Percentiles rank a stretch among this genome's conserved stretches.
phyloP scores from a whole-genome alignment of 257 asterid species.

The Agastache rugosa region DNA sequence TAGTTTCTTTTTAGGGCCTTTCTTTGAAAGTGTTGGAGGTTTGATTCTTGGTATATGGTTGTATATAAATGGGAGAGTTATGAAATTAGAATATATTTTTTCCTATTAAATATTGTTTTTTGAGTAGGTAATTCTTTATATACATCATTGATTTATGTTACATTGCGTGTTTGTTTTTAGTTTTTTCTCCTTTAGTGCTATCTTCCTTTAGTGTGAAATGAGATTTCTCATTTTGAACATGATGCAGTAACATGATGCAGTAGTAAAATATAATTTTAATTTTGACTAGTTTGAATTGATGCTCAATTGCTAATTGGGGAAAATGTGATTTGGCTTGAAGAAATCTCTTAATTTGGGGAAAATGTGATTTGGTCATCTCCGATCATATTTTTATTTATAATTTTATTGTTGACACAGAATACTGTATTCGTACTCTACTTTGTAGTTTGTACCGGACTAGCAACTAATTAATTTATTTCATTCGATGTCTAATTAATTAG shows the following conservation, averaged over 20 bases:
- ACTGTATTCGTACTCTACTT: too few relatives aligned
- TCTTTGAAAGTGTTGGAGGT: background rate
- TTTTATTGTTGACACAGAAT: too few relatives aligned
- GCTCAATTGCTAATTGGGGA: too few relatives aligned
- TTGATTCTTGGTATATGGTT: constrained; percentile 1
- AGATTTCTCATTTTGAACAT: background rate
- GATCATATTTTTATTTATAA: too few relatives aligned
- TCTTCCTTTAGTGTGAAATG: background rate
- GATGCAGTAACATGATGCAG: too few relatives aligned
- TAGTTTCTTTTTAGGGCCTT: background rate
- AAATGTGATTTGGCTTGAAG: background rate
- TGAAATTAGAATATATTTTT: background rate
- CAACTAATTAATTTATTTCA: too few relatives aligned
- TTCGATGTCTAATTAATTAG: background rate
- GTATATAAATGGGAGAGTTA: constrained; percentile 22
- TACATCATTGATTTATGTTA: background rate
- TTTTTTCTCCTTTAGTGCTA: background rate
- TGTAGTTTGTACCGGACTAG: too few relatives aligned
- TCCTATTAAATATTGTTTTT: background rate
- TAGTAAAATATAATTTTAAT: too few relatives aligned
- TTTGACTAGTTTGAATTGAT: too few relatives aligned
- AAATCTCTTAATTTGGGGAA: background rate
- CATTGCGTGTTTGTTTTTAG: background rate
- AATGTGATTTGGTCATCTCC: too few relatives aligned
- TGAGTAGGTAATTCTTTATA: background rate